Evolutionary conservation across 2,329 filamentous ascomycete species (phyloP), one percentile per base, ranked within the genome.

Genomic region (Scleromitrula shiraiana): DNA sequence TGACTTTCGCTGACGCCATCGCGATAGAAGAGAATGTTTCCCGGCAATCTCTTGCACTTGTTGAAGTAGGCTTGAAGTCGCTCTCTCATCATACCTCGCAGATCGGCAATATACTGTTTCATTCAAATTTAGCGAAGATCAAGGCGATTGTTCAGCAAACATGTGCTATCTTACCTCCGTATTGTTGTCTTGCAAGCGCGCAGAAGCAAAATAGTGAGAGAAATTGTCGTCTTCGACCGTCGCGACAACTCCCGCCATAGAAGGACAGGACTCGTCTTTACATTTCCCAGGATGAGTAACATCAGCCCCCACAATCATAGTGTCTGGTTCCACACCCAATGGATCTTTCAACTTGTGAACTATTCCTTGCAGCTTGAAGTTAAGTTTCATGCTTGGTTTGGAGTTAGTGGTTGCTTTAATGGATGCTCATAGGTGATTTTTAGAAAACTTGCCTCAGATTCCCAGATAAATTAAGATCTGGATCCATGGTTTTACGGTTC

Each of bases 281-380:
- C 75, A 76, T 0, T 77, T 75, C 19, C 87, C 88, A 0, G 88
- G 88, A 56, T 95, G 89, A 0, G 87, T 91, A 0, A 95, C 88
- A 60, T 95, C 89, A 55, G 90, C 83, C 0, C 89, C 88, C 7
- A 91, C 78, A 1, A 95, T 67, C 80, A 95, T 95, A 0, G 87
- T 93, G 51, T 79, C 80, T 2, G 75, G 75, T 26, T 81, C 72
- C 0, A 86, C 70, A 1, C 71, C 71, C 4, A 82, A 66, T 12
- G 79, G 59, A 10, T 65, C 50, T 2, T 62, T 61, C 1, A 94
- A 68, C 10, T 65, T 65, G 62, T 93, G 86, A 59, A 89, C 89
- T 12, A 72, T 63, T 1, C 85, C 85, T 1, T 83, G 83, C 14
- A 80, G 69, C 63, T 91, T 93, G 46, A 90, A 70, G 59, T 94